Evolutionary conservation across 805 yeast genomes (phyloP), one percentile per base, ranked within the genome.

Genomic region (Ogataea angusta): DNA sequence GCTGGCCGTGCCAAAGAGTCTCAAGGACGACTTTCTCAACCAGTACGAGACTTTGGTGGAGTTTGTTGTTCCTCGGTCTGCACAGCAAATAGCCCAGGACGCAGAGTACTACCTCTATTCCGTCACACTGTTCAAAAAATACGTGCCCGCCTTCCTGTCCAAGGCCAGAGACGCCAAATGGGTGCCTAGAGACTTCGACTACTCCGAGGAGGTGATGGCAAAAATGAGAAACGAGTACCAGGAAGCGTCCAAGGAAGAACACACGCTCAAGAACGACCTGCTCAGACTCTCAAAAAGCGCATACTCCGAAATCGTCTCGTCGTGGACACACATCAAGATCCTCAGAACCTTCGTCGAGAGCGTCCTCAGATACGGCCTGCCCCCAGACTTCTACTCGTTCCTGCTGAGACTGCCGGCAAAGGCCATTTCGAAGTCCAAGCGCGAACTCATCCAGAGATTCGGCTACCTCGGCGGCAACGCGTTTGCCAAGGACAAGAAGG

Each of bases 391-490:
- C 63, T 76, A 78, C 57, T 67, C 72, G 36, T 75, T 54, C 51
- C 62, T 73, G 39, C 56, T 78, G 33, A 69, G 69, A 47, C 58
- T 85, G 29, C 45, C 52, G 15, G 40, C 40, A 15, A 69, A 69
- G 50, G 60, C 63, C 19, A 51, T 74, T 16, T 68, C 66, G 22
- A 78, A 74, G 63, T 80, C 89, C 32, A 89, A 83, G 64, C 67
- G 73, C 44, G 85, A 82, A 49, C 72, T 93, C 47, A 67, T 85
- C 33, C 73, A 72, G 30, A 80, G 86, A 57, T 93, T 83, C 60
- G 95, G 95, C 6, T 91, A 85, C 63, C 71, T 93, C 42, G 96
- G 95, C 25, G 98, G 98, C 22, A 85, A 82, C 54, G 96, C 96
- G 0, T 85, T 86, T 56, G 68, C 74, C 24, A 71, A 72, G 43